phyloP scores from a whole-genome alignment of 2,329 filamentous ascomycete genomes.

The Aspergillus floridensis region DNA sequence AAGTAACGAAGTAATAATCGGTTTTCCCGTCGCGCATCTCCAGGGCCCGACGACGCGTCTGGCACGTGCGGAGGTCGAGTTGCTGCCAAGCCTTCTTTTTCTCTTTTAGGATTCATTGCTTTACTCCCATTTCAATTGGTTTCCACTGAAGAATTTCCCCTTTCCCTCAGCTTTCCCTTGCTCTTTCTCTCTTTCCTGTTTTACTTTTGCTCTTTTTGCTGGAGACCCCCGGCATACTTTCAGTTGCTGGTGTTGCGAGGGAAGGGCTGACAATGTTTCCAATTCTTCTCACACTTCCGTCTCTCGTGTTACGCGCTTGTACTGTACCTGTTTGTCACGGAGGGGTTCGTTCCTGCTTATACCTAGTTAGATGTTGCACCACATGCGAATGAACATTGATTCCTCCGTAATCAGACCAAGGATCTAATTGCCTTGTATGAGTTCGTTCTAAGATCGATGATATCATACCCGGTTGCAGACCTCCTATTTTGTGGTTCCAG shows the following conservation, averaged over 20 bases:
- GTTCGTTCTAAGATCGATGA: background rate
- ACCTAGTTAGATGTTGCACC: too few species aligned
- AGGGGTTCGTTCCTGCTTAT: too few species aligned
- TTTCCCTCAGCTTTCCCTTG: too few species aligned
- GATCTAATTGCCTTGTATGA: background rate
- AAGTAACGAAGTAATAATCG: conserved; percentile 5
- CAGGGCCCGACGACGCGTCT: conserved; percentile 18
- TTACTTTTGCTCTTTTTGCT: too few species aligned
- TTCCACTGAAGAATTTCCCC: background rate
- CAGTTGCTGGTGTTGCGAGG: background rate
- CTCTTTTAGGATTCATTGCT: background rate
- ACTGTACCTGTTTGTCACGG: too few species aligned
- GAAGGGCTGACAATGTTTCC: background rate
- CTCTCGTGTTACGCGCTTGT: too few species aligned
- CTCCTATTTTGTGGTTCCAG: background rate
- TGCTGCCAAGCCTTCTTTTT: conserved; percentile 15
- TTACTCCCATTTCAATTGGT: background rate
- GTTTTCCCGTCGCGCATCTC: conserved; percentile 12
- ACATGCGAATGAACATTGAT: background rate
- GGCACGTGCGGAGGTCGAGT: conserved; percentile 21
- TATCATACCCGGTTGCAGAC: background rate
- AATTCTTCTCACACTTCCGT: background rate
- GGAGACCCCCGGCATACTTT: background rate
- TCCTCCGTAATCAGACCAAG: background rate
- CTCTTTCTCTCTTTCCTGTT: too few species aligned